Evolutionary conservation across 257 asterid species (phyloP), one percentile per base, ranked within the genome.

Genomic region (Rubia yunnanensis): DNA sequence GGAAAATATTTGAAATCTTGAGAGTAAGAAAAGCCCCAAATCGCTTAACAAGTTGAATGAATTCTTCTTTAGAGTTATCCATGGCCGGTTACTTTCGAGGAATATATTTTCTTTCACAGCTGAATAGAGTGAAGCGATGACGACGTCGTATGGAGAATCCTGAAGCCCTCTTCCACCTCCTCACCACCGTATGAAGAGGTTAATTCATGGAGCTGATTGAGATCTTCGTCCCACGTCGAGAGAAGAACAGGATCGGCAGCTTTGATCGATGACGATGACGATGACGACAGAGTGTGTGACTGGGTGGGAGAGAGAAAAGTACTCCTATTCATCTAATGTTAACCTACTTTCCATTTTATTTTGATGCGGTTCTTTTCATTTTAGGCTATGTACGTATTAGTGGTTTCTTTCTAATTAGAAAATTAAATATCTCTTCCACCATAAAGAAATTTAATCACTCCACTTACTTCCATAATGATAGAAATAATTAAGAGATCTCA

Each of bases 11-110:
- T 66, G 97, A 82, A 61, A 89, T 61, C 85, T 82, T 90, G 79
- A 84, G 48, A 34, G 96, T 72, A 70, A 87, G 78, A 67, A 87
- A 82, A 66, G 85, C 79, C 70, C 94, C 94, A 39, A 84, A 70
- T 57, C 97, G 88, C 86, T 86, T 92, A 79, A 87, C 70, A 78
- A 92, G 77, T 72, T 79, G 94, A 72, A 89, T 38, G 46, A 87
- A 75, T 68, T 89, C 97, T 35, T 87, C 96, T 79, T 80, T 86
- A 60, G 91, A 67, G 72, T 80, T 71, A 77, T 82, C 97, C 98
- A 90, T 90, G 69, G 31, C 58, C 39, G 22, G 53, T 31, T 26
- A 15, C 36, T 13, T 14, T 38, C 44, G 41, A 31, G 44, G 26
- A 59, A 57, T 24, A 14, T 1, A 15, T 41, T 17, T 39, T 26